Evolutionary conservation across 1,284 basidiomycete genomes (phyloP).

Genomic region (Agroathelia rolfsii): DNA sequence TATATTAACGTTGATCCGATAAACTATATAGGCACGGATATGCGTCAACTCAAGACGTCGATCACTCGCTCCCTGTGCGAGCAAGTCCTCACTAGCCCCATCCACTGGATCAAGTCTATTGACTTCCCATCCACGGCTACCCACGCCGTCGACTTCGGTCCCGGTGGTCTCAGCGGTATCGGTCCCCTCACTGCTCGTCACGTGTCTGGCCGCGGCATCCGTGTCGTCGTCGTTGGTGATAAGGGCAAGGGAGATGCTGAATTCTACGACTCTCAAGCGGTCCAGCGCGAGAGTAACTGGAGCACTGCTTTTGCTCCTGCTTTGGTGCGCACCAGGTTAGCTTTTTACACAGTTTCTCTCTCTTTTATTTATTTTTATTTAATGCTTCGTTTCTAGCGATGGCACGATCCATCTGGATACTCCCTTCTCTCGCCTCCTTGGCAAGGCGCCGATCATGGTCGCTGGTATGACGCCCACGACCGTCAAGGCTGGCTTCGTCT

Average conservation of each 20-base stretch:
- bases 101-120: constrained; percentile 89
- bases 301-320: constrained; percentile 77
- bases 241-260: constrained; percentile 81
- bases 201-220: constrained; percentile 87
- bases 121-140: constrained; percentile 85
- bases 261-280: constrained; percentile 59
- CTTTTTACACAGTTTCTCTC: constrained; percentile 3
- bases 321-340: constrained; percentile 83
- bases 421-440: constrained; percentile 88
- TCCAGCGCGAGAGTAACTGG: constrained; percentile 86
- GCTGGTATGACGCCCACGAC: constrained; percentile 97
- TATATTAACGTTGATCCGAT: constrained; percentile 14
- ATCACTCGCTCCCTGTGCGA: constrained; percentile 80
- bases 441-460: constrained; percentile 97
- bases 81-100: constrained; percentile 87
- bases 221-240: constrained; percentile 80
- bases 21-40: constrained; percentile 69
- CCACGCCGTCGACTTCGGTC: constrained; percentile 94
- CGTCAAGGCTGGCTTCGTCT: constrained; percentile 87
- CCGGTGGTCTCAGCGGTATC: constrained; percentile 89
- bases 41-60: constrained; percentile 56
- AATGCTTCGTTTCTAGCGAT: constrained; percentile 42
- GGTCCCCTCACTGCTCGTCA: constrained; percentile 86
- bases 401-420: constrained; percentile 91
- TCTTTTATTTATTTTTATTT: background rate